A percentile compares a stretch with the other conserved stretches of the same genome.
Conservation (phyloP, 805 yeast species). For the Kazachstania kunashirensis region DNA sequence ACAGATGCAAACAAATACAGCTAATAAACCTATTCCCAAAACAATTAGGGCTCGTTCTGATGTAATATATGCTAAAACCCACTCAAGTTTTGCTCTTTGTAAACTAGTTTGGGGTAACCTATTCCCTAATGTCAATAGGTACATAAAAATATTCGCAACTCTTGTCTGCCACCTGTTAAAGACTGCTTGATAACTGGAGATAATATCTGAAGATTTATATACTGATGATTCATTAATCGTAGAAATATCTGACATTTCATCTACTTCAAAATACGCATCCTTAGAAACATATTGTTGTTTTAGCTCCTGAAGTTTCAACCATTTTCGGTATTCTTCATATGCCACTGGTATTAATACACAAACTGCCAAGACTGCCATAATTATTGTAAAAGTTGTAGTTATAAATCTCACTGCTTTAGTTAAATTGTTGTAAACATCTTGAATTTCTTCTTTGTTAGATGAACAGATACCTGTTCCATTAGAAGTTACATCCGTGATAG, state of each 20-base stretch:
- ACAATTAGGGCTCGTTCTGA: slow-evolving; percentile 44
- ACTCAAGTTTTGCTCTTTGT: slow-evolving; percentile 21
- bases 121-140: slow-evolving; percentile 1
- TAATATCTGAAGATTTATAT: slow-evolving; percentile 7
- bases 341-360: slow-evolving; percentile 35
- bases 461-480: slow-evolving; percentile 32
- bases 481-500: slow-evolving; percentile 13
- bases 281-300: slow-evolving; percentile 9
- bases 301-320: slow-evolving; percentile 38
- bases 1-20: slow-evolving; percentile 42
- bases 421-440: slow-evolving; percentile 30
- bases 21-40: slow-evolving; percentile 46
- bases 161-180: slow-evolving; percentile 17
- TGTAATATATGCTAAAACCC: slow-evolving; percentile 37
- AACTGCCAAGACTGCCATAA: slow-evolving; percentile 35
- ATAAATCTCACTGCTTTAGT: slow-evolving; percentile 28
- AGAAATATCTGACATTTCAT: background rate
- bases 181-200: slow-evolving; percentile 14
- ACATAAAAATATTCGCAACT: slow-evolving; percentile 5
- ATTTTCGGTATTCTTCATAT: slow-evolving; percentile 37
- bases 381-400: slow-evolving; percentile 32
- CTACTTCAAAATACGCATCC: background rate
- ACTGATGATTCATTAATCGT: background rate
- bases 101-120: background rate
- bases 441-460: slow-evolving; percentile 31